Conservation (phyloP, 805 yeast genomes). For the Cyberlindnera mycetangii region DNA sequence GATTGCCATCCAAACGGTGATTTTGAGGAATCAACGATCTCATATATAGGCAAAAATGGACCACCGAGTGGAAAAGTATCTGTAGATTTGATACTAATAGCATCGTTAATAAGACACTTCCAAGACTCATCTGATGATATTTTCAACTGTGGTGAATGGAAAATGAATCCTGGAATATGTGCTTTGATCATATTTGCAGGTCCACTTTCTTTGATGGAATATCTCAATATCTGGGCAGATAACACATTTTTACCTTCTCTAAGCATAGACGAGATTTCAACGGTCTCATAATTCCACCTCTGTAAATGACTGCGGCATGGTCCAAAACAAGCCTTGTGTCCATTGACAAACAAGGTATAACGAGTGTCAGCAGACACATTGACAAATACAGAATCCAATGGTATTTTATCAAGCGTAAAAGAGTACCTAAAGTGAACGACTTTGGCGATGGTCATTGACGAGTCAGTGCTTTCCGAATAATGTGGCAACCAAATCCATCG, state of each 20-base stretch:
- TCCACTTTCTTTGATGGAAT: not conserved
- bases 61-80: not conserved
- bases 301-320: conserved; percentile 1
- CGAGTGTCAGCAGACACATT: conserved; percentile 1
- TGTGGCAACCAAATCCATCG: conserved; percentile 1
- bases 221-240: not conserved
- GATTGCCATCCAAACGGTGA: not conserved
- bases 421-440: not conserved
- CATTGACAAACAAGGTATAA: conserved; percentile 1
- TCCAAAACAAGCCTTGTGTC: not conserved
- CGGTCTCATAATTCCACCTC: conserved; percentile 1
- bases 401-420: not conserved
- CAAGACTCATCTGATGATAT: conserved; percentile 2
- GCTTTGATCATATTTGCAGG: conserved; percentile 2
- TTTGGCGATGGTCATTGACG: not conserved
- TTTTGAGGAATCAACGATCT: not conserved
- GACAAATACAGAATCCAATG: not conserved
- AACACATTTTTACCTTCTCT: not conserved
- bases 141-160: not conserved
- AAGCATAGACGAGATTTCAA: not conserved
- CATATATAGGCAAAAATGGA: not conserved
- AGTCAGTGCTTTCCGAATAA: not conserved
- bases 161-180: conserved; percentile 2
- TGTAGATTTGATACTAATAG: conserved; percentile 1
- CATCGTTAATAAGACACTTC: not conserved